Base-by-base conservation (phyloP, 441 rosid species). In the Kokia cookei region DNA sequence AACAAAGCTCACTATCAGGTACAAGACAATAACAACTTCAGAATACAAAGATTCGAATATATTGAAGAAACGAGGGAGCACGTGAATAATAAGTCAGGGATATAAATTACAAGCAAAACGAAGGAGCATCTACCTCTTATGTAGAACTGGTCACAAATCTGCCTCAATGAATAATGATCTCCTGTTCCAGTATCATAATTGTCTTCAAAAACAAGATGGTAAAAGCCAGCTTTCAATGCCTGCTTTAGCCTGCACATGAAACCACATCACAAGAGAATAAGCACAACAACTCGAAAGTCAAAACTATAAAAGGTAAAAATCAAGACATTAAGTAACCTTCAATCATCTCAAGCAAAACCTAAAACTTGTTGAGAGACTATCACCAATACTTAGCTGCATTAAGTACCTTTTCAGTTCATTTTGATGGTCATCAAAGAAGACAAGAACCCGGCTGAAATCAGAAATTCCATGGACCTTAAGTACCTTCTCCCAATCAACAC, bases 181-280 rank as follows among this genome's bases (percentile, higher is more conserved):
- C 98, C 98, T 1, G 96, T 92, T 77, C 99, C 99, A 45, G 99
- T 96, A 77, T 96, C 99, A 67, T 96, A 96, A 77, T 96, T 96
- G 82, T 96, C 98, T 86, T 96, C 98, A 69, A 96, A 96, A 72
- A 96, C 79, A 82, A 96, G 96, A 86, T 96, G 93, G 47, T 43
- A 84, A 80, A 96, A 96, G 51, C 98, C 98, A 45, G 90, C 93
- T 71, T 87, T 85, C 75, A 89, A 65, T 51, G 99, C 99, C 82
- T 93, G 92, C 80, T 89, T 91, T 76, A 93, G 71, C 82, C 99
- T 93, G 84, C 62, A 77, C 84, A 68, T 35, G 11, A 70, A 60
- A 79, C 67, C 50, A 83, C 37, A 40, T 76, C 53, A 53, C 2
- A 75, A 43, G 17, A 47, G 37, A 15, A 66, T 57, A 43, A 75